Conservation (phyloP, 768 basidiomycete genomes). For the Brasilioporus rufonigricans region DNA sequence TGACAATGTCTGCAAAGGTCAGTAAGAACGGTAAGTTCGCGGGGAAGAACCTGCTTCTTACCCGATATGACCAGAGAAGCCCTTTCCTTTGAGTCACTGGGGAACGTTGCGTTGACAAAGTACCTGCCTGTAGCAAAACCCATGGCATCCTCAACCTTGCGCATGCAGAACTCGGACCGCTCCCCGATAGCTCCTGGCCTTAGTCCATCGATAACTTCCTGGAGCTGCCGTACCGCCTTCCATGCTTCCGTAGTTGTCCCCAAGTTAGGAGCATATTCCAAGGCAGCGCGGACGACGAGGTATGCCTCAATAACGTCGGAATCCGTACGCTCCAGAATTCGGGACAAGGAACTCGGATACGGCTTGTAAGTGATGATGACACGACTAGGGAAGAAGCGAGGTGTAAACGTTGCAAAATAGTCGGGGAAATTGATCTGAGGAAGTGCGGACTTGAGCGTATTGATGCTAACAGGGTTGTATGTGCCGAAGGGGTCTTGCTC, state of each 20-base stretch:
- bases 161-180: conserved; percentile 80
- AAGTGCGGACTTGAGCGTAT: conserved; percentile 64
- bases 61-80: conserved; percentile 82
- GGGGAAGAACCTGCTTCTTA: conserved; percentile 27
- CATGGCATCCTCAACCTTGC: conserved; percentile 63
- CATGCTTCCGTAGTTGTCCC: conserved; percentile 76
- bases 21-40: background rate
- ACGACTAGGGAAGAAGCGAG: conserved; percentile 68
- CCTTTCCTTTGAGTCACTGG: conserved; percentile 72
- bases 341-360: conserved; percentile 64
- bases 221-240: conserved; percentile 66
- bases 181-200: conserved; percentile 85
- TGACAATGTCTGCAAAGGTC: conserved; percentile 61
- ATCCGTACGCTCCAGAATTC: conserved; percentile 65
- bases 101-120: conserved; percentile 84
- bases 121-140: conserved; percentile 91
- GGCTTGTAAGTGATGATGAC: conserved; percentile 83
- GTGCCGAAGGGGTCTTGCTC: conserved; percentile 80
- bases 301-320: conserved; percentile 82
- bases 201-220: conserved; percentile 76
- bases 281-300: conserved; percentile 73
- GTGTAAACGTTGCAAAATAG: conserved; percentile 86
- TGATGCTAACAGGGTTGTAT: conserved; percentile 80
- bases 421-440: conserved; percentile 77
- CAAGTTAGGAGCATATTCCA: conserved; percentile 66